A percentile compares a stretch with the other conserved stretches of the same genome.
Conservation (phyloP, 163 green algal species). For the Prototheca stagnorum region DNA sequence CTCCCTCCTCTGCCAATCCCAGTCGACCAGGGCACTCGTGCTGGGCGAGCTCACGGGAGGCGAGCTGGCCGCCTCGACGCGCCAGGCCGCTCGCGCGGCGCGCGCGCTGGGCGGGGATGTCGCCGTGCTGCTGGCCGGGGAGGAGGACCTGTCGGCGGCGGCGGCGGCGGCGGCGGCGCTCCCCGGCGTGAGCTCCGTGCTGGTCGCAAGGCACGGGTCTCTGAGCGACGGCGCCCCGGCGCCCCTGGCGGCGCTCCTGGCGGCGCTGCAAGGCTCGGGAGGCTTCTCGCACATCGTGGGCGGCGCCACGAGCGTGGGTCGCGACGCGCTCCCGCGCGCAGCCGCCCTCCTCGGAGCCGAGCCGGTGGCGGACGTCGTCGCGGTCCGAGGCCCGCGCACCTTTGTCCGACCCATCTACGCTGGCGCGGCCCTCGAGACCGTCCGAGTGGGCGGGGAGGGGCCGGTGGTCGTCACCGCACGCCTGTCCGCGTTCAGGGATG, state of each 20-base stretch:
- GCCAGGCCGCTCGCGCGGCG: constrained; percentile 30
- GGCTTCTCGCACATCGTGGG: constrained; percentile 53
- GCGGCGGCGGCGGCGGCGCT: constrained; percentile 7
- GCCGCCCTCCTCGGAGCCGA: constrained; percentile 65
- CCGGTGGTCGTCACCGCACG: constrained; percentile 42
- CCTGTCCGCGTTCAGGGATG: constrained; percentile 30
- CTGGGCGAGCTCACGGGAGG: constrained; percentile 39
- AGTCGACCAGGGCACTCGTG: constrained; percentile 37
- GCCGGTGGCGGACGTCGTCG: constrained; percentile 55
- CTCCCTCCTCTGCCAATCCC: not conserved
- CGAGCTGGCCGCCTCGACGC: constrained; percentile 24
- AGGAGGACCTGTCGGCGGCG: constrained; percentile 2
- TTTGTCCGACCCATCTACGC: constrained; percentile 84
- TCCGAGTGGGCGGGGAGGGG: constrained; percentile 19
- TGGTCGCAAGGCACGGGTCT: constrained; percentile 30
- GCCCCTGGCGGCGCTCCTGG: constrained; percentile 32
- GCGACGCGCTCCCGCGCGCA: constrained; percentile 59
- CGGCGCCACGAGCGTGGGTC: constrained; percentile 43
- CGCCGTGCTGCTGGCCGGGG: constrained; percentile 36
- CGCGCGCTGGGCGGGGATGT: constrained; percentile 24
- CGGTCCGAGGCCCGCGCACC: constrained; percentile 42
- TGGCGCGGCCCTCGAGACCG: constrained; percentile 69
- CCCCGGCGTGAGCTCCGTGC: constrained; percentile 30
- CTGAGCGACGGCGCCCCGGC: constrained; percentile 48
- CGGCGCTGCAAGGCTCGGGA: constrained; percentile 30